These are phyloP conservation scores for Choanephora cucurbitarum DNA, from an alignment of 371 early-diverging fungal genomes.

Conservation along the genomic window DNA sequence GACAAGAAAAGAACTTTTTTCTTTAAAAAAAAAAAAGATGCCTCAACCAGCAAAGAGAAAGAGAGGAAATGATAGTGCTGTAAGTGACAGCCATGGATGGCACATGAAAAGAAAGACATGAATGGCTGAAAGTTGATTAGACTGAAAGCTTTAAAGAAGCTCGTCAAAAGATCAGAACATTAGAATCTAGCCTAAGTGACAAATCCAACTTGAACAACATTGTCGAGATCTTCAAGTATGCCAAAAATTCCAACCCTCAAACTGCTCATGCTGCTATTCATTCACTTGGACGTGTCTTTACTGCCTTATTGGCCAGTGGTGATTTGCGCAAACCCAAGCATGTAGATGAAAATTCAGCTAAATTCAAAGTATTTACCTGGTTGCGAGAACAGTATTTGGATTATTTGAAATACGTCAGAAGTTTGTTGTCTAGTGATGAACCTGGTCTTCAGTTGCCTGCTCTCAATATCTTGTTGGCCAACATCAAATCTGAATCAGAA, in stretches of 20 bases:
- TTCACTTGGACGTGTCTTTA: conserved; percentile 72
- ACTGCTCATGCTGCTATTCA: conserved; percentile 64
- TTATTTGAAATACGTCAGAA: conserved; percentile 55
- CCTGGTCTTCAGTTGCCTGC: conserved; percentile 78
- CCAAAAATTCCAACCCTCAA: conserved; percentile 41
- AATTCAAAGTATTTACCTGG: conserved; percentile 72
- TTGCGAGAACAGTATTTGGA: conserved; percentile 69
- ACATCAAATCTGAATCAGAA: conserved; percentile 67
- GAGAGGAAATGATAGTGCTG: conserved; percentile 11
- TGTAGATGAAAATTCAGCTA: conserved; percentile 35
- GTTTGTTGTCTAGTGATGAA: conserved; percentile 60
- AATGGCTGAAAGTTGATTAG: neutral
- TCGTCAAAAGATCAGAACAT: conserved; percentile 45
- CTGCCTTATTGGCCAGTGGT: conserved; percentile 64
- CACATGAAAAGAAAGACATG: neutral
- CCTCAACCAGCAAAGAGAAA: conserved; percentile 25
- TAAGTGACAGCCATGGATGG: too few relatives aligned
- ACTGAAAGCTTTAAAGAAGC: conserved; percentile 21
- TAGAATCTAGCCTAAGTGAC: conserved; percentile 57
- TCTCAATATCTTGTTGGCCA: conserved; percentile 62
- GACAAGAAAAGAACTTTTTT: too few relatives aligned
- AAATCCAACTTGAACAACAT: conserved; percentile 64
- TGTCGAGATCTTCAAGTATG: conserved; percentile 51
- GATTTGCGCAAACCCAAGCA: conserved; percentile 55
- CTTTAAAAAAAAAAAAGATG: too few relatives aligned